Percentiles rank a stretch among this genome's conserved stretches.
Evolutionary conservation across 192 early-diverging fungal species (phyloP).

Genomic region (Piromyces sp.): DNA sequence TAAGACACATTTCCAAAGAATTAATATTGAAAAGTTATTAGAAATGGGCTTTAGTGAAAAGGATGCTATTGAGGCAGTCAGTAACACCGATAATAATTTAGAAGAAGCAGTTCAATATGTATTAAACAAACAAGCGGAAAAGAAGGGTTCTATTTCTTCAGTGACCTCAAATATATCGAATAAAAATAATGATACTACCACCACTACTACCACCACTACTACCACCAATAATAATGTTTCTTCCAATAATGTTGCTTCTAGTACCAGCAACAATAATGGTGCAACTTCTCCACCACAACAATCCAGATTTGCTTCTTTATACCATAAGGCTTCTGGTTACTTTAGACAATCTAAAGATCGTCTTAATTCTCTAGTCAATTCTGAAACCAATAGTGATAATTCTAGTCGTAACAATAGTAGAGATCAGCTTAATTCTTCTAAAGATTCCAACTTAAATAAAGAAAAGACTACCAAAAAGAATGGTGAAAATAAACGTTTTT

Average conservation of each 20-base stretch:
- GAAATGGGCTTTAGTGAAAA: neutral
- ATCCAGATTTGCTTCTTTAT: neutral
- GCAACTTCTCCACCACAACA: neutral
- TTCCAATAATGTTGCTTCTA: neutral
- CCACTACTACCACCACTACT: no score
- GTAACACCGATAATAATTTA: neutral
- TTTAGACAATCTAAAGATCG: neutral
- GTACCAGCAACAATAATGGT: neutral
- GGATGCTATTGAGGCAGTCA: neutral
- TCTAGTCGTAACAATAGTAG: neutral
- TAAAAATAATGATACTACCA: no score
- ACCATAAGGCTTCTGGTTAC: neutral
- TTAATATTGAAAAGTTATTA: neutral
- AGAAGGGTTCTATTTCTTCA: neutral
- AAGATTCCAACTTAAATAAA: neutral
- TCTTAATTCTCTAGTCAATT: neutral
- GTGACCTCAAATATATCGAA: neutral
- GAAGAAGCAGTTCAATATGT: neutral
- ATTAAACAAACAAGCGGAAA: neutral
- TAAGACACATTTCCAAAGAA: neutral
- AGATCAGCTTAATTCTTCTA: neutral
- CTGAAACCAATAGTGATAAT: neutral
- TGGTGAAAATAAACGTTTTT: neutral
- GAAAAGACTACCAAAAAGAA: neutral
- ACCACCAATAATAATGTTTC: no score